phyloP scores from a whole-genome alignment of 2,329 filamentous ascomycete species.

The Alternaria triticimaculans region DNA sequence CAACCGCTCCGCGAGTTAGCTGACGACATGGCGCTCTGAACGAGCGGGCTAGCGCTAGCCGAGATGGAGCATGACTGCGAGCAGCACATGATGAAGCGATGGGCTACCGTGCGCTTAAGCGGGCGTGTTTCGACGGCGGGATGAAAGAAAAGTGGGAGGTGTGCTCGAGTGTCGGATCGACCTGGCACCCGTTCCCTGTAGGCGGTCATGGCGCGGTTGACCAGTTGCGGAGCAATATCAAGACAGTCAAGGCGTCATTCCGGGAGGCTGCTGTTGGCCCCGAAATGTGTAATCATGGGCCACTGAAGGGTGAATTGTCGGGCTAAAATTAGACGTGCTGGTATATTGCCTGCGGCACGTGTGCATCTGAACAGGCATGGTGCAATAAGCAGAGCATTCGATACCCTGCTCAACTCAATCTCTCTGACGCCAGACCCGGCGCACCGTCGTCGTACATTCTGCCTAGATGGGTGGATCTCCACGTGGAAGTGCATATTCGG shows the following conservation, averaged over 20 bases:
- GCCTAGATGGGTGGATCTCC: constrained; percentile 38
- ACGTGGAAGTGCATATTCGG: constrained; percentile 39
- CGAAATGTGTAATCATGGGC: constrained; percentile 24
- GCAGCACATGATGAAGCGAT: constrained; percentile 43
- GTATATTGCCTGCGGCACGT: constrained; percentile 48
- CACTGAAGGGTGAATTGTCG: constrained; percentile 14
- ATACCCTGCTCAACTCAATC: constrained; percentile 28
- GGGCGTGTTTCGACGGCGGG: constrained; percentile 30
- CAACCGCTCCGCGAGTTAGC: constrained; percentile 31
- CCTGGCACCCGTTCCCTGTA: constrained; percentile 28
- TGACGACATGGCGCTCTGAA: constrained; percentile 36
- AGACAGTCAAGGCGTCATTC: constrained; percentile 6
- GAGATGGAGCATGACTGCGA: constrained; percentile 31
- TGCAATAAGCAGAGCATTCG: constrained; percentile 31
- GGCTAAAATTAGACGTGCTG: constrained; percentile 40
- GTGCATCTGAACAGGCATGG: constrained; percentile 34
- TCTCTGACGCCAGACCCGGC: constrained; percentile 31
- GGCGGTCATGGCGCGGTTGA: constrained; percentile 16
- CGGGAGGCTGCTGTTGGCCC: constrained; percentile 35
- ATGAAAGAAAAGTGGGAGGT: constrained; percentile 15
- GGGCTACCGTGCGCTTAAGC: constrained; percentile 27
- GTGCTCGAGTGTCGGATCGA: constrained; percentile 19
- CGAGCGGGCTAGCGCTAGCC: constrained; percentile 37
- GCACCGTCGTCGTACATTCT: constrained; percentile 29
- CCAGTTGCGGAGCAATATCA: constrained; percentile 24